phyloP scores from a whole-genome alignment of 2,329 filamentous ascomycete species.

The Sordariomycetes sp. region DNA sequence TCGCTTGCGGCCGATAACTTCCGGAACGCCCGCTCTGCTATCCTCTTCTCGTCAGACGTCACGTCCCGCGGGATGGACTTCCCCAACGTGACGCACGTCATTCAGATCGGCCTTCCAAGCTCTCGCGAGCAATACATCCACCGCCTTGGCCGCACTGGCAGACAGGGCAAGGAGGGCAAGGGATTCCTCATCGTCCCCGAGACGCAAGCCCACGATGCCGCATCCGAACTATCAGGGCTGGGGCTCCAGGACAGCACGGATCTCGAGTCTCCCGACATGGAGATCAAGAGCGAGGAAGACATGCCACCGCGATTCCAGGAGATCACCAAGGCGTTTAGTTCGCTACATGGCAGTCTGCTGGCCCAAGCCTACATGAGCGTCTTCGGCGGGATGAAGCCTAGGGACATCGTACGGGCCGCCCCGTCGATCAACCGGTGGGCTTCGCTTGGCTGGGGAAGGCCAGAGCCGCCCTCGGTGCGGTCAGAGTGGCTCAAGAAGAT shows the following conservation, averaged over 20 bases:
- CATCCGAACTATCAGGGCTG: slow-evolving; percentile 42
- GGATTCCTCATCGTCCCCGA: slow-evolving; percentile 57
- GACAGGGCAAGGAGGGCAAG: slow-evolving; percentile 62
- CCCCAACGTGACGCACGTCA: slow-evolving; percentile 68
- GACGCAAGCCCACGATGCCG: slow-evolving; percentile 36
- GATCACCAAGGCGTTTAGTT: slow-evolving; percentile 28
- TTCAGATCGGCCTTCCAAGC: slow-evolving; percentile 57
- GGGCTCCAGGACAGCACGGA: slow-evolving; percentile 46
- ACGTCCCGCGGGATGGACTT: slow-evolving; percentile 79
- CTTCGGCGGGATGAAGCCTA: slow-evolving; percentile 37
- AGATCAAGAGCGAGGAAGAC: slow-evolving; percentile 32
- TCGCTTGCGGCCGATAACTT: slow-evolving; percentile 64
- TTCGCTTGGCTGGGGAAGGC: slow-evolving; percentile 38
- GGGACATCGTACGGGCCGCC: slow-evolving; percentile 27
- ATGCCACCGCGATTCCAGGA: slow-evolving; percentile 33
- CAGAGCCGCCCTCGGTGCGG: slow-evolving; percentile 29
- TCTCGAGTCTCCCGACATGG: slow-evolving; percentile 40
- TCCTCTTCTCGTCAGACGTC: slow-evolving; percentile 71
- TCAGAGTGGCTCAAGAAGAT: slow-evolving; percentile 16
- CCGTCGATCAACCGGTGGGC: slow-evolving; percentile 43
- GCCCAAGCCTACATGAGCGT: slow-evolving; percentile 42
- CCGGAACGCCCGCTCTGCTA: slow-evolving; percentile 47
- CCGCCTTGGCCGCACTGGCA: slow-evolving; percentile 64
- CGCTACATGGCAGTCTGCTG: slow-evolving; percentile 21
- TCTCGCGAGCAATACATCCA: slow-evolving; percentile 66